A percentile compares a stretch with the other conserved stretches of the same genome.
These are phyloP conservation scores for Eucalyptus cloeziana DNA, from an alignment of 345 rosid species.

Conservation along the genomic window DNA sequence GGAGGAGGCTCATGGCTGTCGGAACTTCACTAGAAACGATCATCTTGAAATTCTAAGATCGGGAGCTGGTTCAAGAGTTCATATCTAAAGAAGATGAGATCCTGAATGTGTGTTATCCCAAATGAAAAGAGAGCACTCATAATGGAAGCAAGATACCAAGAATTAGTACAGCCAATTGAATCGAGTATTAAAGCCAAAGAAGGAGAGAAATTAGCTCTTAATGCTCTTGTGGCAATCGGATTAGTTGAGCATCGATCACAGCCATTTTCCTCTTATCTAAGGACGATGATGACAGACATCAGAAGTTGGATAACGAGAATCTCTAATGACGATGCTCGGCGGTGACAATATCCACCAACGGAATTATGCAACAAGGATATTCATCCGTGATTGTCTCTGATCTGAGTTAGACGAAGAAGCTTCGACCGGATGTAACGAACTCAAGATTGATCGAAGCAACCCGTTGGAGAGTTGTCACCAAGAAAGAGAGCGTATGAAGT, in stretches of 20 bases:
- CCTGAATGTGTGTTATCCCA: not conserved
- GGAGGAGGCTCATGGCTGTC: not conserved
- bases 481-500: too few relatives aligned
- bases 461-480: too few relatives aligned
- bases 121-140: not conserved
- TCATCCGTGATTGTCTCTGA: not conserved
- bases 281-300: not conserved
- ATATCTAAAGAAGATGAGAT: not conserved
- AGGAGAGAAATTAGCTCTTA: not conserved
- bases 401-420: not conserved
- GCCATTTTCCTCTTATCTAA: not conserved
- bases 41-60: not conserved
- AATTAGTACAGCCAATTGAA: not conserved
- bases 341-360: not conserved
- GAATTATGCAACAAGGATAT: not conserved
- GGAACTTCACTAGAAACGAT: not conserved
- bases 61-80: not conserved
- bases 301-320: not conserved
- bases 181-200: not conserved
- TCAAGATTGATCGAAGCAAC: too few relatives aligned
- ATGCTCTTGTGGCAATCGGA: not conserved
- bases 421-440: too few relatives aligned
- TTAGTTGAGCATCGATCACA: not conserved
- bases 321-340: not conserved
- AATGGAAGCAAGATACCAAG: not conserved